Evolutionary conservation across 495 filamentous ascomycete species (phyloP).

Genomic region (Xylaria grammica): DNA sequence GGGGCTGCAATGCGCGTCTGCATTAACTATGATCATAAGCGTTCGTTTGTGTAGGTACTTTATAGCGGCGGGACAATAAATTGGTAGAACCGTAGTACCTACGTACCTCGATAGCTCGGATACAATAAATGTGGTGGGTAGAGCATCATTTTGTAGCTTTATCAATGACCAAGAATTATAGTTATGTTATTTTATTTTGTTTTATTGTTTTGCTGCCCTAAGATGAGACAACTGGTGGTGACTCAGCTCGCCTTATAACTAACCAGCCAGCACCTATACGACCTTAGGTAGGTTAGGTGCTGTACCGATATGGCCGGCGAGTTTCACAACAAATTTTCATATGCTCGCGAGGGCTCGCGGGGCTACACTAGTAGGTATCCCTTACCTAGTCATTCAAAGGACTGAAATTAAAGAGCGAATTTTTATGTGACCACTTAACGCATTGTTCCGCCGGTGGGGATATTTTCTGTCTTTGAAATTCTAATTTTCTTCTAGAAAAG

Average conservation of each 20-base stretch:
- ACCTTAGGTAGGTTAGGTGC: neutral
- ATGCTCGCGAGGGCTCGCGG: too few species aligned
- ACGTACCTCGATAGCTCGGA: neutral
- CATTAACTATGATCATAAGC: neutral
- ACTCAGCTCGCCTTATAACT: too few species aligned
- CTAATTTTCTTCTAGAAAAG: conserved; percentile 19
- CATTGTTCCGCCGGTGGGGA: neutral
- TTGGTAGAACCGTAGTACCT: too few species aligned
- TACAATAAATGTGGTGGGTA: neutral
- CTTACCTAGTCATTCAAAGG: neutral
- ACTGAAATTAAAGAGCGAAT: neutral
- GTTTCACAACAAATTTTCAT: neutral
- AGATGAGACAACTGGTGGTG: too few species aligned
- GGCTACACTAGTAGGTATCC: too few species aligned
- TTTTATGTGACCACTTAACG: conserved; percentile 19
- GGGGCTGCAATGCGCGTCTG: neutral
- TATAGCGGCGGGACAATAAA: too few species aligned
- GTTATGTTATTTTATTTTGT: too few species aligned
- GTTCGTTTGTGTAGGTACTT: neutral
- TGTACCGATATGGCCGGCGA: conserved; percentile 5
- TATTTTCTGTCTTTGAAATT: neutral
- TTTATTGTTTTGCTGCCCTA: too few species aligned
- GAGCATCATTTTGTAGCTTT: too few species aligned
- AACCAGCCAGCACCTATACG: too few species aligned
- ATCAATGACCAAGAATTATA: too few species aligned